A percentile compares a stretch with the other conserved stretches of the same genome.
These are phyloP conservation scores for Rosa lucieae DNA, from an alignment of 306 rosid genomes.

Conservation along the genomic window DNA sequence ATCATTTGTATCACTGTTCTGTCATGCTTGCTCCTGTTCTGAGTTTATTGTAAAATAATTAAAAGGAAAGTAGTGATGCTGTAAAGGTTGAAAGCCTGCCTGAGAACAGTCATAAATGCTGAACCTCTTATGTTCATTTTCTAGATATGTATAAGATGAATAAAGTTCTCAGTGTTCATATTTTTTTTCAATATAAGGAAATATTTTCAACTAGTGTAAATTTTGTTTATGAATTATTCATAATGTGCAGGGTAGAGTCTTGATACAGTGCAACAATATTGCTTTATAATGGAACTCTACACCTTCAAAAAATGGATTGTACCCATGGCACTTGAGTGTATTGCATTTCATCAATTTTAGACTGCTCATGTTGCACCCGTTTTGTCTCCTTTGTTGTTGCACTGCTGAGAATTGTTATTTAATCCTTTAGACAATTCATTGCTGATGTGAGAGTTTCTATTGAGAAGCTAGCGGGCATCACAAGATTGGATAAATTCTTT, in stretches of 20 bases:
- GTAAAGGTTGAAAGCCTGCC: slow-evolving; percentile 9
- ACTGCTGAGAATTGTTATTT: not conserved
- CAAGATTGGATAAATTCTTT: not conserved
- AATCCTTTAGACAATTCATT: not conserved
- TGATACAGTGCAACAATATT: not conserved
- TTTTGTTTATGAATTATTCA: not conserved
- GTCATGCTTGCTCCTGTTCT: slow-evolving; percentile 64
- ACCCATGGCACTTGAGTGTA: not conserved
- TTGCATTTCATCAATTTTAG: not conserved
- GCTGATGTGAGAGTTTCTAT: not conserved
- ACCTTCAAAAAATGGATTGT: not conserved
- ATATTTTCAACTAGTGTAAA: not conserved
- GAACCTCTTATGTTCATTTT: not conserved
- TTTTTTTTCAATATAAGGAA: slow-evolving; percentile 1
- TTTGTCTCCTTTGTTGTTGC: not conserved
- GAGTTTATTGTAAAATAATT: slow-evolving; percentile 37
- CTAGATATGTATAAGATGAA: slow-evolving; percentile 8
- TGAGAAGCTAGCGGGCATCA: not conserved
- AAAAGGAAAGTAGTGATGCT: not conserved
- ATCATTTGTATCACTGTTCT: slow-evolving; percentile 41
- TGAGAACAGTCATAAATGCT: not conserved
- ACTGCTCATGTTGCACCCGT: not conserved
- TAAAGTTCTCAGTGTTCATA: not conserved
- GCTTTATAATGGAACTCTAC: not conserved
- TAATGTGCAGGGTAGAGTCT: not conserved